Evolutionary conservation across 768 basidiomycete genomes (phyloP).

Genomic region (Leccinum longicurvipes): DNA sequence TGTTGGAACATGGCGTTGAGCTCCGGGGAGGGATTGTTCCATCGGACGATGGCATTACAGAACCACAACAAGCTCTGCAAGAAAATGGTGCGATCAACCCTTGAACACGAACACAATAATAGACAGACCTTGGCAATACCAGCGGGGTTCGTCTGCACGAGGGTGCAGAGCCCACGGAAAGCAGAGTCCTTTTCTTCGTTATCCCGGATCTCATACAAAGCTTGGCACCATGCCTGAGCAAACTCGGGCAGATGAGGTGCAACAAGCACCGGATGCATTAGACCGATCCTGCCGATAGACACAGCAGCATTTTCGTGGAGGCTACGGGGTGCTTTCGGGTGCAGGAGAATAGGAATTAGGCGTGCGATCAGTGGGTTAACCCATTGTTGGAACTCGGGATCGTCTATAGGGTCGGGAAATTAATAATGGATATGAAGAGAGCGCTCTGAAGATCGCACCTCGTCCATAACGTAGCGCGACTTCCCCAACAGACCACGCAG

Average conservation of each 20-base stretch:
- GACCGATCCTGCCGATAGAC: conserved; percentile 92
- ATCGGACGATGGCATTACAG: conserved; percentile 95
- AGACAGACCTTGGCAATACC: conserved; percentile 84
- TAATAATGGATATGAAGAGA: not conserved
- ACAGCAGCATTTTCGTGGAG: conserved; percentile 98
- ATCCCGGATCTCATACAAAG: conserved; percentile 96
- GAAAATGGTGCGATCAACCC: conserved; percentile 1
- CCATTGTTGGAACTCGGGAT: conserved; percentile 88
- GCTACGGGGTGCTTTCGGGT: conserved; percentile 89
- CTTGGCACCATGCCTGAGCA: conserved; percentile 95
- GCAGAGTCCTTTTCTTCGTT: conserved; percentile 99
- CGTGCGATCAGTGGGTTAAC: conserved; percentile 83
- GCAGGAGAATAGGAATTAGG: conserved; percentile 89
- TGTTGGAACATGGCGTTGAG: conserved; percentile 93
- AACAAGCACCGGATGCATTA: conserved; percentile 86
- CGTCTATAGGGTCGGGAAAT: conserved; percentile 43
- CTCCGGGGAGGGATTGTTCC: conserved; percentile 89
- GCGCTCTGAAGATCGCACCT: conserved; percentile 39
- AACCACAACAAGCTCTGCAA: conserved; percentile 90
- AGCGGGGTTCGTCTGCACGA: conserved; percentile 90
- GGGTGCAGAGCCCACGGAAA: conserved; percentile 94
- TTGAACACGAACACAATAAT: not conserved
- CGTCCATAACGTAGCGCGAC: conserved; percentile 89
- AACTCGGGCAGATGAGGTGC: conserved; percentile 89
- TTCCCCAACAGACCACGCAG: conserved; percentile 99